These are phyloP conservation scores for Salix udensis DNA, from an alignment of 345 rosid species.

Conservation along the genomic window DNA sequence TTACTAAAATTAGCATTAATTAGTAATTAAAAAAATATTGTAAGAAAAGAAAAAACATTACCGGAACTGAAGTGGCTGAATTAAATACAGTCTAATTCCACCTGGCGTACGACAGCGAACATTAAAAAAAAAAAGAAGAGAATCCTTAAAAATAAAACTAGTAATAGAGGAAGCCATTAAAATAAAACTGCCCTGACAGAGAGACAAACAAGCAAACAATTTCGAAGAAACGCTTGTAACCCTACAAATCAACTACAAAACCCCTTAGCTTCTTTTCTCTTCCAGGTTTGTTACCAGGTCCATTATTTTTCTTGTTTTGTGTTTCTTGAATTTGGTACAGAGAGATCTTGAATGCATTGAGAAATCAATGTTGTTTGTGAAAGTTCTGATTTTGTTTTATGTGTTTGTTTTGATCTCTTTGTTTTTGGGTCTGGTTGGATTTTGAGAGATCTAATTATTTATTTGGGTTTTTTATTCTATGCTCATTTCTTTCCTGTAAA, in stretches of 20 bases:
- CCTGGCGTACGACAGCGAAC: background rate
- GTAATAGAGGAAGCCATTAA: background rate
- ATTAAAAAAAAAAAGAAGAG: background rate
- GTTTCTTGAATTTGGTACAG: background rate
- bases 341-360: background rate
- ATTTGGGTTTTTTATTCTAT: background rate
- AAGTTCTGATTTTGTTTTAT: background rate
- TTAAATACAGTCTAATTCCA: slow-evolving; percentile 7
- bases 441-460: slow-evolving; percentile 8
- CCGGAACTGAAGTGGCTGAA: slow-evolving; percentile 8
- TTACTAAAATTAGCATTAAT: background rate
- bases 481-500: background rate
- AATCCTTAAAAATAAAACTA: background rate
- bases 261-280: background rate
- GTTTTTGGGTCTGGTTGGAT: background rate
- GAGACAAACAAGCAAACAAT: background rate
- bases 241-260: background rate
- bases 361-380: background rate
- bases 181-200: background rate
- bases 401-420: background rate
- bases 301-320: background rate
- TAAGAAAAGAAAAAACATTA: background rate
- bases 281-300: background rate
- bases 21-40: background rate
- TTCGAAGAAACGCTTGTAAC: background rate